Percentiles rank a stretch among this genome's conserved stretches.
phyloP scores from a whole-genome alignment of 2,329 filamentous ascomycete species.

The Lasiodiplodia sp. region DNA sequence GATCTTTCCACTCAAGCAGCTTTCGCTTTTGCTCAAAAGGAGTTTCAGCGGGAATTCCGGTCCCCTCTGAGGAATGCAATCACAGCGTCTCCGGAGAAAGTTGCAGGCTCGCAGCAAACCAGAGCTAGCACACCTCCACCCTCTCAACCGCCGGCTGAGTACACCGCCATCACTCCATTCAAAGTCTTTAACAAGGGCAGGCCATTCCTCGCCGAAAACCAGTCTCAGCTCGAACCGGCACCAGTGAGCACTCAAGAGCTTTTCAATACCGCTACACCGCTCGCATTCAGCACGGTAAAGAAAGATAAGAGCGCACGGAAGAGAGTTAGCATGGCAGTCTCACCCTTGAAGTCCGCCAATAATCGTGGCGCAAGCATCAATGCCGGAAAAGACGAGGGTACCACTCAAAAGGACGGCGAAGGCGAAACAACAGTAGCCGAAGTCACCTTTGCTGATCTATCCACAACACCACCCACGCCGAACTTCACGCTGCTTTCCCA shows the following conservation, averaged over 20 bases:
- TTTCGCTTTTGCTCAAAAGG: constrained; percentile 43
- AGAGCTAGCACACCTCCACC: constrained; percentile 10
- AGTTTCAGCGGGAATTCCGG: constrained; percentile 42
- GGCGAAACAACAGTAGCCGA: constrained; percentile 11
- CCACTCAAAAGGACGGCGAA: not conserved
- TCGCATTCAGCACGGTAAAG: constrained; percentile 52
- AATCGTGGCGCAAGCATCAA: not conserved
- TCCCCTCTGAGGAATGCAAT: not conserved
- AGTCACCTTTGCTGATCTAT: not conserved
- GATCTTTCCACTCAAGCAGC: constrained; percentile 47
- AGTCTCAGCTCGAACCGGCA: constrained; percentile 34
- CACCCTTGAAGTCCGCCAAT: not conserved
- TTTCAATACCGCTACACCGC: constrained; percentile 50
- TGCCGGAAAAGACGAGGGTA: not conserved
- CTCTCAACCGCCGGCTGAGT: not conserved
- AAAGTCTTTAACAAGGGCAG: constrained; percentile 32
- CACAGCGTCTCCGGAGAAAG: not conserved
- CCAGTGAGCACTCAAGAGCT: constrained; percentile 54
- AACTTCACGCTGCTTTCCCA: not conserved
- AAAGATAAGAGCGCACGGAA: constrained; percentile 38
- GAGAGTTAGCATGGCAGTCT: constrained; percentile 21
- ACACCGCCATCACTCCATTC: constrained; percentile 32
- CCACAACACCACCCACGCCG: constrained; percentile 1
- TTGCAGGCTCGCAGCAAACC: not conserved
- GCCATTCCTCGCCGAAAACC: constrained; percentile 34